Evolutionary conservation across 345 rosid species (phyloP).

Genomic region (Viola odorata): DNA sequence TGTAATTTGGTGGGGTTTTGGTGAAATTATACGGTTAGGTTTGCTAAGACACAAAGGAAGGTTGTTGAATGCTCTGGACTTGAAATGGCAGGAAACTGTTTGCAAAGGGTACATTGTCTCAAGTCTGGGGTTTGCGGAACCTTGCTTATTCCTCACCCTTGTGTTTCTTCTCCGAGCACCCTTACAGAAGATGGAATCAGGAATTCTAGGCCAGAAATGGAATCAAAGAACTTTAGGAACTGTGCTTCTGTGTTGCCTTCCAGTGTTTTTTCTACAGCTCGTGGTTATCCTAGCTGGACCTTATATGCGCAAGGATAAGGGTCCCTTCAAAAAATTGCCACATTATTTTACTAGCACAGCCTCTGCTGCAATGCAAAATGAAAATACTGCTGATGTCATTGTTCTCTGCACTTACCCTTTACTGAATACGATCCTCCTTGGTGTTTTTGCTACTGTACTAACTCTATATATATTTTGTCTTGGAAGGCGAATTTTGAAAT

Average conservation of each 20-base stretch:
- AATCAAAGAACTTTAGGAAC: slow-evolving; percentile 60
- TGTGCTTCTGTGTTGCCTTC: slow-evolving; percentile 70
- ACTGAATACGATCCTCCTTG: slow-evolving; percentile 76
- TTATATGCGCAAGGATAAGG: slow-evolving; percentile 42
- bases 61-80: slow-evolving; percentile 44
- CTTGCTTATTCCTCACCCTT: slow-evolving; percentile 83
- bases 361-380: slow-evolving; percentile 22
- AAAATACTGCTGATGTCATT: slow-evolving; percentile 22
- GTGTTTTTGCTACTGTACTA: slow-evolving; percentile 59
- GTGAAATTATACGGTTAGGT: slow-evolving; percentile 74
- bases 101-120: slow-evolving; percentile 91
- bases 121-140: slow-evolving; percentile 94
- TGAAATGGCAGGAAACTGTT: slow-evolving; percentile 75
- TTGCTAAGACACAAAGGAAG: slow-evolving; percentile 59
- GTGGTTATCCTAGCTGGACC: slow-evolving; percentile 61
- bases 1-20: slow-evolving; percentile 79
- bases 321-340: slow-evolving; percentile 43
- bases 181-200: slow-evolving; percentile 62
- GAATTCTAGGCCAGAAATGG: slow-evolving; percentile 67
- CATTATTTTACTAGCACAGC: slow-evolving; percentile 60
- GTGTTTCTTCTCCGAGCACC: slow-evolving; percentile 89
- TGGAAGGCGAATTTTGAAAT: slow-evolving; percentile 73
- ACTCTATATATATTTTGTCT: slow-evolving; percentile 83
- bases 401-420: slow-evolving; percentile 89
- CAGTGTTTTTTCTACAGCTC: slow-evolving; percentile 80